phyloP scores from a whole-genome alignment of 2,329 filamentous ascomycete species.

The Aspergillus cejpii region DNA sequence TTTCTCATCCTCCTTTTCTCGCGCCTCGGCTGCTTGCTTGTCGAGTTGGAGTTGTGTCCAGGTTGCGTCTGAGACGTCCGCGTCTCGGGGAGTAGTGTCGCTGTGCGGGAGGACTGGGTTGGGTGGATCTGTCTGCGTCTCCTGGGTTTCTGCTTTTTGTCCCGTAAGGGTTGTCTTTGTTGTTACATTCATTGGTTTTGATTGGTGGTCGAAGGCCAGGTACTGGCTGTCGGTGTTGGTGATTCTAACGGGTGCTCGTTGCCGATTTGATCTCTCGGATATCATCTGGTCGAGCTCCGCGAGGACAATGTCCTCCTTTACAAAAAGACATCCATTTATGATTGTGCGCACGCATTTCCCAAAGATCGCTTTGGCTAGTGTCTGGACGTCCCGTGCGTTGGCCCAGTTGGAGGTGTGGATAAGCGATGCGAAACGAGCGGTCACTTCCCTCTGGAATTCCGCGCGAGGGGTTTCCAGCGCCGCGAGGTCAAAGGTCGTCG shows the following conservation, averaged over 20 bases:
- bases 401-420: conserved; percentile 50
- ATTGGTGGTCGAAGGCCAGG: neutral
- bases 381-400: conserved; percentile 57
- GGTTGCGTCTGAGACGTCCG: neutral
- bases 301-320: conserved; percentile 9
- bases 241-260: neutral
- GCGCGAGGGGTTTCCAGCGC: conserved; percentile 20
- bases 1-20: conserved; percentile 2
- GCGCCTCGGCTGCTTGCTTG: neutral
- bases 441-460: conserved; percentile 11
- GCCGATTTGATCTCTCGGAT: neutral
- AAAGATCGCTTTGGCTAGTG: conserved; percentile 49
- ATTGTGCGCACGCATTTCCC: conserved; percentile 18
- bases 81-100: neutral
- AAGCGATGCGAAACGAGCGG: conserved; percentile 38
- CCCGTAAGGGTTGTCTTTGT: neutral
- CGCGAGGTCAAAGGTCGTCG: conserved; percentile 24
- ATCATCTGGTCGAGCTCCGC: conserved; percentile 7
- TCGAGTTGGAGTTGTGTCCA: neutral
- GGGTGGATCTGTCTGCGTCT: neutral
- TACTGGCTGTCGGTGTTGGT: neutral
- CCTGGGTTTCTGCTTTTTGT: neutral
- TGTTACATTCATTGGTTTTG: neutral
- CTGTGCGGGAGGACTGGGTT: neutral
- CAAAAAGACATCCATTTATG: neutral